Percentiles rank a stretch among this genome's conserved stretches.
These are phyloP conservation scores for Claviceps purpurea DNA, from an alignment of 2,329 filamentous ascomycete species.

Conservation along the genomic window DNA sequence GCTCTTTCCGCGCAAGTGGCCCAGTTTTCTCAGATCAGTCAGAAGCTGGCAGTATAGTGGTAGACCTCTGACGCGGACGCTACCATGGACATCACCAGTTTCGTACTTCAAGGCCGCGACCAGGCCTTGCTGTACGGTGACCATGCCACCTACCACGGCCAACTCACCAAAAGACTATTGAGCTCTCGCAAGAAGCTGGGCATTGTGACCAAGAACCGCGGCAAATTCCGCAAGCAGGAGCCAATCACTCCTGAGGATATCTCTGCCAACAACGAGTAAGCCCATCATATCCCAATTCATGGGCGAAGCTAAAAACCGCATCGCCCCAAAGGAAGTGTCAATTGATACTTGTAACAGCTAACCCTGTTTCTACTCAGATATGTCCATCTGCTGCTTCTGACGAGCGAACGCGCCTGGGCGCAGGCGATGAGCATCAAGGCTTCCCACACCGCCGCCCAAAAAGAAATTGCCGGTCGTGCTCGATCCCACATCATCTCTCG, in stretches of 20 bases:
- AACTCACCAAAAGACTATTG: conserved; percentile 68
- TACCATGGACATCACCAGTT: conserved; percentile 79
- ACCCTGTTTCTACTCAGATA: conserved; percentile 36
- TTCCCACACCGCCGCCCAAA: conserved; percentile 63
- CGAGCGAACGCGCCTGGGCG: conserved; percentile 84
- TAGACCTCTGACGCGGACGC: neutral
- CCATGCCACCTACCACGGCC: conserved; percentile 70
- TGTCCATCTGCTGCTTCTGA: conserved; percentile 67
- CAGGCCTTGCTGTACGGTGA: conserved; percentile 78
- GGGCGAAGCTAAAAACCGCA: too few species aligned
- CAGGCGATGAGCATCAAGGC: conserved; percentile 93
- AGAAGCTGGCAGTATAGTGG: conserved; percentile 42
- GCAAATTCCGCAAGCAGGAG: conserved; percentile 65
- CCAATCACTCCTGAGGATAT: conserved; percentile 64
- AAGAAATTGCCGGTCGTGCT: conserved; percentile 64
- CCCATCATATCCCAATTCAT: neutral
- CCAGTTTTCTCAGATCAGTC: neutral
- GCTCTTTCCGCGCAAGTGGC: neutral
- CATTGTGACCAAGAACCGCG: conserved; percentile 69
- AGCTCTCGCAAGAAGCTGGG: conserved; percentile 76
- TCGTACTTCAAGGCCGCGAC: conserved; percentile 66
- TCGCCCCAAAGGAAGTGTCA: too few species aligned
- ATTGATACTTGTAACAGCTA: neutral
- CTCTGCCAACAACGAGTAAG: conserved; percentile 17
- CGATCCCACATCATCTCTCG: conserved; percentile 83